Evolutionary conservation across 768 basidiomycete genomes (phyloP).

Genomic region (Lactifluus rugatus): DNA sequence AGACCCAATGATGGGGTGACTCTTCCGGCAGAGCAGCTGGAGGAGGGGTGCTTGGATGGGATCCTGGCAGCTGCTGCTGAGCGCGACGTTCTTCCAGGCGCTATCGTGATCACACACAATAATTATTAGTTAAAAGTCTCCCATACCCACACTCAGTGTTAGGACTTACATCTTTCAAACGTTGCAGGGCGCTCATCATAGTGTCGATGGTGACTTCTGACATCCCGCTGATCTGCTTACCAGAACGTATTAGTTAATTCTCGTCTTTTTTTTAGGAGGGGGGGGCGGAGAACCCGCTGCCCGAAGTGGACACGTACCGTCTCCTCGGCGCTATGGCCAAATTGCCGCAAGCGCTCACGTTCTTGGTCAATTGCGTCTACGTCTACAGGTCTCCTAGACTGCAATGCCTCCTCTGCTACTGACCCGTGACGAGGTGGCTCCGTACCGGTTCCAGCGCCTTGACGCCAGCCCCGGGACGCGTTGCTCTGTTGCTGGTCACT

Average conservation of each 20-base stretch:
- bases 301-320: slow-evolving; percentile 25
- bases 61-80: slow-evolving; percentile 23
- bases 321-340: slow-evolving; percentile 24
- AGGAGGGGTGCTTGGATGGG: slow-evolving; percentile 31
- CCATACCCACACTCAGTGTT: not conserved
- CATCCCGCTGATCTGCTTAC: slow-evolving; percentile 45
- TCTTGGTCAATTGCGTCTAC: not conserved
- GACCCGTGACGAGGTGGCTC: not conserved
- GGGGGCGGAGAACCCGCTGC: too few species aligned
- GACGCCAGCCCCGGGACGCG: not conserved
- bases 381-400: not conserved
- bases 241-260: not conserved
- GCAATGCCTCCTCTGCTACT: not conserved
- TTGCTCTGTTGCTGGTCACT: not conserved
- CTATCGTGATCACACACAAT: slow-evolving; percentile 20
- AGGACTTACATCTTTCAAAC: slow-evolving; percentile 47
- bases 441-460: not conserved
- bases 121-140: not conserved
- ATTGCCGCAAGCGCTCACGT: slow-evolving; percentile 17
- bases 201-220: slow-evolving; percentile 61
- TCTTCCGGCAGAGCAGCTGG: slow-evolving; percentile 21
- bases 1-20: slow-evolving; percentile 1
- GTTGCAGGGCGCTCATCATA: slow-evolving; percentile 45
- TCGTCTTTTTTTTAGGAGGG: too few species aligned
- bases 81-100: slow-evolving; percentile 25